Evolutionary conservation across 139 green algal genomes (phyloP).

Genomic region (Chlamydomonas sp.): DNA sequence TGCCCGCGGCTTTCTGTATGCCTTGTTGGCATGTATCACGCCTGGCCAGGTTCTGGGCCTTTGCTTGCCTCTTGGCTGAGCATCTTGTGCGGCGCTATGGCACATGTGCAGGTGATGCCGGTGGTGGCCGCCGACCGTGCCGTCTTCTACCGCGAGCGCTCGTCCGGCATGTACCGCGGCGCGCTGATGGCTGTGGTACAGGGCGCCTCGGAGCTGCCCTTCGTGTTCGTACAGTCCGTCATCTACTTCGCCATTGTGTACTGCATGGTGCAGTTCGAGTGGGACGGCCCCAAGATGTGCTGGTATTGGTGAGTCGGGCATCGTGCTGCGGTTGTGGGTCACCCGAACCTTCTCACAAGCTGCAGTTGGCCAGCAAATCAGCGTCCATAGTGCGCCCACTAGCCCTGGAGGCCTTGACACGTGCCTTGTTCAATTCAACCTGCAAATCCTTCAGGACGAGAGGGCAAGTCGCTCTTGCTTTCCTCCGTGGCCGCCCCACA

Average conservation of each 20-base stretch:
- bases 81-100: too few species aligned
- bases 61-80: too few species aligned
- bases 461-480: background rate
- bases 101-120: too few species aligned
- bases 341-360: background rate
- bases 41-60: too few species aligned
- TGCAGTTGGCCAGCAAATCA: background rate
- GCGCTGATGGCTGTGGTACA: conserved; percentile 12
- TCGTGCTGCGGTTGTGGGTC: background rate
- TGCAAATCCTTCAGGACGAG: background rate
- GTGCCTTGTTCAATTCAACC: background rate
- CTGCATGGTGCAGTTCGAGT: conserved; percentile 49
- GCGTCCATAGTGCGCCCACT: too few species aligned
- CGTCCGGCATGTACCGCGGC: conserved; percentile 7
- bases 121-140: too few species aligned
- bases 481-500: background rate
- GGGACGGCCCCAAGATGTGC: background rate
- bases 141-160: too few species aligned
- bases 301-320: background rate
- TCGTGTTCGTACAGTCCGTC: conserved; percentile 45
- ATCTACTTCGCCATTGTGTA: conserved; percentile 48
- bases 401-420: background rate
- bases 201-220: conserved; percentile 48
- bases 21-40: too few species aligned
- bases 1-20: too few species aligned